Conservation (phyloP, 257 asterid genomes). For the Striga asiatica region DNA sequence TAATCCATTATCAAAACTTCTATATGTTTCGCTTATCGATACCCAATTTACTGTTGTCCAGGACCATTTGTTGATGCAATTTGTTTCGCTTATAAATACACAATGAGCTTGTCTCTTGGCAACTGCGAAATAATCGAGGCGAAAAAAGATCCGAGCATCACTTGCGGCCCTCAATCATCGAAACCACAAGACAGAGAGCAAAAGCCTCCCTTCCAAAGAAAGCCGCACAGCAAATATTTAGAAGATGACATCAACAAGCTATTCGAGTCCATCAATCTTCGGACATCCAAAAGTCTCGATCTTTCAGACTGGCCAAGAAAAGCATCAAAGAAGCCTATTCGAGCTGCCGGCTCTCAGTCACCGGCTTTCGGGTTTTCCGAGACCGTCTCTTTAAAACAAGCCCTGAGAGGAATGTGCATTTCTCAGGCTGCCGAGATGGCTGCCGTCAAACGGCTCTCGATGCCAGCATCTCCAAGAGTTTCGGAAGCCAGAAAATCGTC, state of each 20-base stretch:
- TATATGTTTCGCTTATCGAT: too few relatives aligned
- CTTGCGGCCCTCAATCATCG: slow-evolving; percentile 13
- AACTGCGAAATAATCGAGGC: slow-evolving; percentile 65
- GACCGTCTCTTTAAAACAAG: slow-evolving; percentile 81
- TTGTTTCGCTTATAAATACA: too few relatives aligned
- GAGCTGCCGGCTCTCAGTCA: slow-evolving; percentile 42
- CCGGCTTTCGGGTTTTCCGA: slow-evolving; percentile 78
- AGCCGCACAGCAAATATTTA: slow-evolving; percentile 15
- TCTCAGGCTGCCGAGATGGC: slow-evolving; percentile 97
- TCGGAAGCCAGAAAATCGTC: slow-evolving; percentile 44
- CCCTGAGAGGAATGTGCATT: slow-evolving; percentile 84
- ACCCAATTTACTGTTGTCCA: neutral
- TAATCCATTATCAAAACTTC: neutral
- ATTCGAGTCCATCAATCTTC: slow-evolving; percentile 36
- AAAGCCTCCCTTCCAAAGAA: slow-evolving; percentile 23
- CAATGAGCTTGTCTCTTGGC: slow-evolving; percentile 52
- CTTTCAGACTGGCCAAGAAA: slow-evolving; percentile 34
- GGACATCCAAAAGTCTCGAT: slow-evolving; percentile 35
- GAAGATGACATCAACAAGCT: slow-evolving; percentile 44
- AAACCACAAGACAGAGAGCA: slow-evolving; percentile 19
- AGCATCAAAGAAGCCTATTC: slow-evolving; percentile 69
- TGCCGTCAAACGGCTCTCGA: slow-evolving; percentile 51
- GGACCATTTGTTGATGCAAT: too few relatives aligned
- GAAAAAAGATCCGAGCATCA: slow-evolving; percentile 32
- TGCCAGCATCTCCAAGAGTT: slow-evolving; percentile 67